These are phyloP conservation scores for Fusarium sp. DNA, from an alignment of 2,329 filamentous ascomycete species.

Conservation along the genomic window DNA sequence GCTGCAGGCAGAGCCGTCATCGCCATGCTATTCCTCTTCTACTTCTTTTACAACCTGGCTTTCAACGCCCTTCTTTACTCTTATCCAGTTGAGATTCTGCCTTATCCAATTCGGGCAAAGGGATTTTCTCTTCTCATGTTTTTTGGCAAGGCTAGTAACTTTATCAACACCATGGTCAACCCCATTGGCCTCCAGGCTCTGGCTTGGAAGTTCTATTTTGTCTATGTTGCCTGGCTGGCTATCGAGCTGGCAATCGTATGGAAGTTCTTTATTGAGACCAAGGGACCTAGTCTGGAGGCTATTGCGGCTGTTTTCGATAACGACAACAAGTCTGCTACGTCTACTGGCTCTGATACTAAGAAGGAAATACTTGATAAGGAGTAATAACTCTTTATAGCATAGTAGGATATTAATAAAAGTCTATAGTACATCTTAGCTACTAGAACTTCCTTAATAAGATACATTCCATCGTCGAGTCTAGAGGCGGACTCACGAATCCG, in stretches of 20 bases:
- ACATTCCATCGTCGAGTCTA: too few relatives aligned
- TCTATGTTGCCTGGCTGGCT: not conserved
- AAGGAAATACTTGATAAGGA: not conserved
- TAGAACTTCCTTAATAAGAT: too few relatives aligned
- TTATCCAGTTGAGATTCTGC: slow-evolving; percentile 27
- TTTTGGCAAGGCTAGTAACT: slow-evolving; percentile 8
- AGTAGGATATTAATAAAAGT: too few relatives aligned
- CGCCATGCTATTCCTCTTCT: slow-evolving; percentile 29
- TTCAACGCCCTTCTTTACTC: slow-evolving; percentile 36
- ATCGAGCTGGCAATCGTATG: not conserved
- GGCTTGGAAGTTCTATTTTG: slow-evolving; percentile 3
- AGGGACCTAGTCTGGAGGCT: slow-evolving; percentile 1
- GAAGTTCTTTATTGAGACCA: slow-evolving; percentile 9
- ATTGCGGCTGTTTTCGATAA: not conserved
- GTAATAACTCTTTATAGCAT: too few relatives aligned
- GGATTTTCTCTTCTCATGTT: slow-evolving; percentile 36
- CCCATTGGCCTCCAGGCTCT: not conserved
- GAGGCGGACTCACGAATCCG: too few relatives aligned
- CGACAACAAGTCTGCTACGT: fast-evolving
- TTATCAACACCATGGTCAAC: slow-evolving; percentile 12
- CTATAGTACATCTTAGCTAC: too few relatives aligned
- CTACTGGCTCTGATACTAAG: not conserved
- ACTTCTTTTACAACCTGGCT: slow-evolving; percentile 36
- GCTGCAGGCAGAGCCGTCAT: slow-evolving; percentile 17
- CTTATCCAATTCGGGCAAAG: slow-evolving; percentile 26